Base-by-base conservation (phyloP, 2,329 filamentous ascomycete genomes). In the Sporothrix sp. region DNA sequence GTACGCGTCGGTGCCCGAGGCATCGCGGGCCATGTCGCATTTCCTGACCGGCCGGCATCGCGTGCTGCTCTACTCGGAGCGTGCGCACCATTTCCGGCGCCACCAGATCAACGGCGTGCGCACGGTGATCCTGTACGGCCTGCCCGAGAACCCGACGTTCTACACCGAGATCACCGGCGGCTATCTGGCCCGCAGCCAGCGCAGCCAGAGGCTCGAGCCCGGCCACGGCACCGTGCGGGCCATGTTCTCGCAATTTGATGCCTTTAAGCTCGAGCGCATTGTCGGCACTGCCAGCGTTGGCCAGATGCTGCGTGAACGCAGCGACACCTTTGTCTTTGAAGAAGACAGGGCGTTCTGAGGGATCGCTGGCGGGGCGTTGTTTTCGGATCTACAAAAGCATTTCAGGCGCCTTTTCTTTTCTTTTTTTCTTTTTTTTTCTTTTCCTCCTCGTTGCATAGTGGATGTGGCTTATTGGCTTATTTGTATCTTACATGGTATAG, bases 31-130 rank as follows among this genome's bases (percentile, higher is more conserved):
- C 8, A 77, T 91, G 21, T 90, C 86, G 11, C 87, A 96, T 63
- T 97, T 98, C 67, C 71, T 88, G 57, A 85, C 73, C 35, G 93
- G 90, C 5, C 76, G 89, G 14, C 86, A 96, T 63, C 81, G 81
- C 18, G 76, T 97, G 16, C 68, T 98, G 35, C 72, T 98, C 14
- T 98, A 97, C 68, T 94, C 90, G 2, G 91, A 95, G 65, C 82
- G 93, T 53, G 87, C 90, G n/a, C 93, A 98, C 67, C 93, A 98
- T 67, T 97, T 97, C 73, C 81, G 88, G 45, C 78, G 93, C n/a
- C 89, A 93, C 62, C 78, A 79, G 58, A 75, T 98, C 49, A 78
- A 81, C 32, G 93, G 93, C 20, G 88, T 93, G 13, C 83, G 82
- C 65, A 76, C 82, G 36, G 78, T 97, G n/a, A 76, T 96, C 47